Conservation (phyloP, 2,329 filamentous ascomycete species). For the Cryphonectria nitschkei region DNA sequence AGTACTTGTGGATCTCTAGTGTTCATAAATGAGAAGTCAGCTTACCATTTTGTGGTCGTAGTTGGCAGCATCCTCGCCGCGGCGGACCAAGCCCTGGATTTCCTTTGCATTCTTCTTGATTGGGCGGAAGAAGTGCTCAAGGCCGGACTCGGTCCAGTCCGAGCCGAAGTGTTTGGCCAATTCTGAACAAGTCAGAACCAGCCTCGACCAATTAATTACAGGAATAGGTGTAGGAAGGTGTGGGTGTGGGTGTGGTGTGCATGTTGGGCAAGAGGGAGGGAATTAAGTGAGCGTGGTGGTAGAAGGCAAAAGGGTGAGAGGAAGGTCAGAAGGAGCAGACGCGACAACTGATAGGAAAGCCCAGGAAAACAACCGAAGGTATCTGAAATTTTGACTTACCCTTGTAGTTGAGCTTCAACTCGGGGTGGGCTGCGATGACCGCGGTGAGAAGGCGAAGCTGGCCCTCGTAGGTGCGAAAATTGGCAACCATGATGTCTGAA, state of each 20-base stretch:
- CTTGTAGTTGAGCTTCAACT: constrained; percentile 61
- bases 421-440: constrained; percentile 60
- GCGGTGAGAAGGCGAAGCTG: constrained; percentile 64
- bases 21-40: constrained; percentile 22
- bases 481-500: constrained; percentile 52
- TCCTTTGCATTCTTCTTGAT: constrained; percentile 48
- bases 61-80: constrained; percentile 48
- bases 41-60: constrained; percentile 36
- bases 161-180: constrained; percentile 53
- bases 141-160: constrained; percentile 50
- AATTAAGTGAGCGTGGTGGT: background rate
- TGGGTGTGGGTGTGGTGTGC: background rate
- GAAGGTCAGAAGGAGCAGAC: background rate
- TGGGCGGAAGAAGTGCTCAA: constrained; percentile 57
- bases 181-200: constrained; percentile 41
- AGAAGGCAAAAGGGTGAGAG: too few relatives aligned
- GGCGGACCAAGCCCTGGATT: constrained; percentile 41
- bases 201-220: constrained; percentile 14
- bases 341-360: background rate
- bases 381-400: constrained; percentile 48
- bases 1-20: constrained; percentile 62
- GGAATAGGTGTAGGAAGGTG: background rate
- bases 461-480: constrained; percentile 64
- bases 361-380: background rate
- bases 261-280: background rate